Conservation (phyloP, 2,329 filamentous ascomycete genomes). For the Conoideocrella luteorostrata region DNA sequence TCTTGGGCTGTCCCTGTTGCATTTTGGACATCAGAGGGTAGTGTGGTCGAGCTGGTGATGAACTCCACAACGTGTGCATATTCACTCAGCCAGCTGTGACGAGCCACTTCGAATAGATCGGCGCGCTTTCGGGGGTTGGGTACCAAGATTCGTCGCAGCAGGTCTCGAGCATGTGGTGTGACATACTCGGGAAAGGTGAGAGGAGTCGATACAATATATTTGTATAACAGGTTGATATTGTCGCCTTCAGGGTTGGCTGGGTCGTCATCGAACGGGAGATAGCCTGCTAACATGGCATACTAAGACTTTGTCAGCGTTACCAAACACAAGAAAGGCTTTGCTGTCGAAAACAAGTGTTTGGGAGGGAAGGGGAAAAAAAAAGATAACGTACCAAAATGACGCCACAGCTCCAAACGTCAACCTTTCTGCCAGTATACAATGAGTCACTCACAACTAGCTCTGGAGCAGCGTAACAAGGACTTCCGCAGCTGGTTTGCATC, state of each 20-base stretch:
- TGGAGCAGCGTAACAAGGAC: slow-evolving; percentile 93
- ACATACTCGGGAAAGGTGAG: slow-evolving; percentile 98
- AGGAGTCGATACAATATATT: slow-evolving; percentile 96
- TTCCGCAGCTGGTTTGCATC: slow-evolving; percentile 98
- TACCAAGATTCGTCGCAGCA: slow-evolving; percentile 87
- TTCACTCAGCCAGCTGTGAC: slow-evolving; percentile 96
- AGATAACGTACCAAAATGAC: slow-evolving; percentile 77
- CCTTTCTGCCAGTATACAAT: slow-evolving; percentile 92
- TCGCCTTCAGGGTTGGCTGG: slow-evolving; percentile 97
- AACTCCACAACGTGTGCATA: slow-evolving; percentile 95
- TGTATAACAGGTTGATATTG: slow-evolving; percentile 98
- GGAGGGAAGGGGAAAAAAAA: not conserved
- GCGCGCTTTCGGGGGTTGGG: slow-evolving; percentile 92
- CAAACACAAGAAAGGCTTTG: slow-evolving; percentile 12
- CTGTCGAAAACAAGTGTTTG: not conserved
- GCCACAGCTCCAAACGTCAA: slow-evolving; percentile 98
- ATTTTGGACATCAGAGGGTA: slow-evolving; percentile 76
- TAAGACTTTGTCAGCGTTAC: slow-evolving; percentile 28
- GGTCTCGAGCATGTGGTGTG: slow-evolving; percentile 88
- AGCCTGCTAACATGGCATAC: slow-evolving; percentile 98
- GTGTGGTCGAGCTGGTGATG: slow-evolving; percentile 92
- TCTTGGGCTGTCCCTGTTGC: slow-evolving; percentile 60
- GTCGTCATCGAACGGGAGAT: slow-evolving; percentile 96
- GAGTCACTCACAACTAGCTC: slow-evolving; percentile 97
- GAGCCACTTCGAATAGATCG: slow-evolving; percentile 92